Evolutionary conservation across 495 filamentous ascomycete species (phyloP), one percentile per base, ranked within the genome.

Genomic region (Lichina pygmaea): DNA sequence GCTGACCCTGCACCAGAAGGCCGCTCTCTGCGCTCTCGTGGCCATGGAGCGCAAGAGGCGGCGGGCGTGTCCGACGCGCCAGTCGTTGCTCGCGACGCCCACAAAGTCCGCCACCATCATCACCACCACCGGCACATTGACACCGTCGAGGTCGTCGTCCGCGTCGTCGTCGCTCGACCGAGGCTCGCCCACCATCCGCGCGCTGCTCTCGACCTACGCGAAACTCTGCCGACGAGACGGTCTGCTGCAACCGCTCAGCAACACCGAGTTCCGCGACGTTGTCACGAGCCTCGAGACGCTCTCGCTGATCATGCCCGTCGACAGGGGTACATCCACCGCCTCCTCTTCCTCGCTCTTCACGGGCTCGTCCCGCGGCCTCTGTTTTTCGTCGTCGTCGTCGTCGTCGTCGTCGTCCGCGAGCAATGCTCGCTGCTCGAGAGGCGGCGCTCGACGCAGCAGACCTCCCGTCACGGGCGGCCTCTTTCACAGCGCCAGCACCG

Each of bases 1-100:
- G 1, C 67, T 99, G 40, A 95, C 94, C 53, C 67, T 95, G 0
- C 89, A 99, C 52, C 91, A 95, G 63, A 99, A 93, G 58, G 89
- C 86, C 3, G 84, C 82, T 7, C 69, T 99, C 24, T 95, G 91
- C 59, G 70, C 86, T 0, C 65, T 95, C 31, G 63, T 84, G 42
- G 81, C 83, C 2, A 68, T 86, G 2, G 86, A 94, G 58, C 80
- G 68, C 53, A 61, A 64, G 10, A 77, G 67, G 43, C 50, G 37
- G 4, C 24, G 24, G 4, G 30, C n/a, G 46, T 37, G 51, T 33
- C 5, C 10, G 36, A 11, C 10, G 10, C 36, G 13, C 2, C 2
- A 39, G 36, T 11, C 10, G 36, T 11, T 11, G 13, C 13, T 39
- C 11, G 12, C 9, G 9, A 38, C 17, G 33, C 44, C 44, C n/a